Conservation (phyloP, 2,329 filamentous ascomycete species). For the Stagonosporopsis vannaccii region DNA sequence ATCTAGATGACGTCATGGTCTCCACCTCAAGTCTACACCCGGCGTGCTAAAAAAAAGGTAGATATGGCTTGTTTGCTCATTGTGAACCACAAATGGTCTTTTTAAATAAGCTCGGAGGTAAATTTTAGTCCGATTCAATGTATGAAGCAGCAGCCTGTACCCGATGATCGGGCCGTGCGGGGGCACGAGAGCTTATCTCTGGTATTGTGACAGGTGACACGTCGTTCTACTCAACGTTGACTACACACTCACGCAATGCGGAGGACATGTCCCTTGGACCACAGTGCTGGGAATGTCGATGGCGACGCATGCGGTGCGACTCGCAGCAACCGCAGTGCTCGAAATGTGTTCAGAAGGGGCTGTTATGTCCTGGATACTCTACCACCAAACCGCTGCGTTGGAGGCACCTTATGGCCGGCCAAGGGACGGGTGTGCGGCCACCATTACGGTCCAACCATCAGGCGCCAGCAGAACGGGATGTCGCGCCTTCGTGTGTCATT, state of each 20-base stretch:
- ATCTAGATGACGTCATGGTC: too few species aligned
- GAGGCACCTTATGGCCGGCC: not conserved
- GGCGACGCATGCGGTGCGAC: slow-evolving; percentile 7
- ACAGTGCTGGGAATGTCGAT: slow-evolving; percentile 6
- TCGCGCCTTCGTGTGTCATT: slow-evolving; percentile 2
- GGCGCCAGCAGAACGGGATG: not conserved
- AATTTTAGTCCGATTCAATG: too few species aligned
- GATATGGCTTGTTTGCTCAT: too few species aligned
- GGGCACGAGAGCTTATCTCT: too few species aligned
- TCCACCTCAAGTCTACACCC: too few species aligned
- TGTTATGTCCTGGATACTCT: slow-evolving; percentile 4
- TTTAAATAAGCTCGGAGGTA: too few species aligned
- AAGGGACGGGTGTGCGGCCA: not conserved
- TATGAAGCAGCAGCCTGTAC: too few species aligned
- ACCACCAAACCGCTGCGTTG: slow-evolving; percentile 2
- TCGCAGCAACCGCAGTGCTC: slow-evolving; percentile 3
- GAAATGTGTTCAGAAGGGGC: not conserved
- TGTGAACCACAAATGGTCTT: too few species aligned
- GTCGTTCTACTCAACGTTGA: not conserved
- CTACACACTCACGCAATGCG: not conserved
- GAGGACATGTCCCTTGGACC: not conserved
- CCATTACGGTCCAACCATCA: not conserved
- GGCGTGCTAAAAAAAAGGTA: too few species aligned
- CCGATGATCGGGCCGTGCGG: not conserved
- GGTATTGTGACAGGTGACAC: too few species aligned